Evolutionary conservation across 2,329 filamentous ascomycete genomes (phyloP).

Genomic region (Fusarium torulosum): DNA sequence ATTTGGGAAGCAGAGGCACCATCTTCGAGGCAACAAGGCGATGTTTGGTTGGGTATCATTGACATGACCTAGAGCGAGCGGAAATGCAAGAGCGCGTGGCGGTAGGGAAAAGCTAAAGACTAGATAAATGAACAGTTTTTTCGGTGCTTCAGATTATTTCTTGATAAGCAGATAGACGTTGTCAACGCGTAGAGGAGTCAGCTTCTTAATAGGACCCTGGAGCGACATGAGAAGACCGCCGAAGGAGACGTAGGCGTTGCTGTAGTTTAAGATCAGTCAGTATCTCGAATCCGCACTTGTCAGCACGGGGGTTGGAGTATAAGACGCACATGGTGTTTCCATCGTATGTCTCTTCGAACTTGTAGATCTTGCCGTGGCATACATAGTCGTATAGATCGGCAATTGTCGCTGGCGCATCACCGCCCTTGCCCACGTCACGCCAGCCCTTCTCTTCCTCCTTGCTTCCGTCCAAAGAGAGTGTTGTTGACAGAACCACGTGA

Average conservation of each 20-base stretch:
- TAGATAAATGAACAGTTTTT: slow-evolving; percentile 25
- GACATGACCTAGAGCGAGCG: slow-evolving; percentile 39
- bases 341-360: slow-evolving; percentile 83
- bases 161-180: slow-evolving; percentile 94
- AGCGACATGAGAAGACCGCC: slow-evolving; percentile 91
- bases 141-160: slow-evolving; percentile 70
- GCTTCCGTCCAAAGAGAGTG: slow-evolving; percentile 85
- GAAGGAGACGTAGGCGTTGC: slow-evolving; percentile 94
- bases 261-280: slow-evolving; percentile 55
- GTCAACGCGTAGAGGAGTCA: slow-evolving; percentile 91
- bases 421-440: slow-evolving; percentile 75
- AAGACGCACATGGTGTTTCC: slow-evolving; percentile 80
- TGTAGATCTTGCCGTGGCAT: slow-evolving; percentile 88
- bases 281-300: background rate
- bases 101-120: slow-evolving; percentile 21
- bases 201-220: slow-evolving; percentile 95
- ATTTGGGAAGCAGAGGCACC: slow-evolving; percentile 6
- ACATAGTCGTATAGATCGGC: slow-evolving; percentile 91
- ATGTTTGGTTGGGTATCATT: slow-evolving; percentile 47
- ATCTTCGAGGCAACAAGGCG: slow-evolving; percentile 25
- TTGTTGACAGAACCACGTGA: slow-evolving; percentile 85
- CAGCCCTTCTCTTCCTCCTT: slow-evolving; percentile 84
- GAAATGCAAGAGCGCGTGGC: slow-evolving; percentile 24
- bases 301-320: background rate
- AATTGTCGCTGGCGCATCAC: slow-evolving; percentile 68